Percentiles rank a stretch among this genome's conserved stretches.
Conservation (phyloP, 139 green algal species). For the Micractinium conductrix region DNA sequence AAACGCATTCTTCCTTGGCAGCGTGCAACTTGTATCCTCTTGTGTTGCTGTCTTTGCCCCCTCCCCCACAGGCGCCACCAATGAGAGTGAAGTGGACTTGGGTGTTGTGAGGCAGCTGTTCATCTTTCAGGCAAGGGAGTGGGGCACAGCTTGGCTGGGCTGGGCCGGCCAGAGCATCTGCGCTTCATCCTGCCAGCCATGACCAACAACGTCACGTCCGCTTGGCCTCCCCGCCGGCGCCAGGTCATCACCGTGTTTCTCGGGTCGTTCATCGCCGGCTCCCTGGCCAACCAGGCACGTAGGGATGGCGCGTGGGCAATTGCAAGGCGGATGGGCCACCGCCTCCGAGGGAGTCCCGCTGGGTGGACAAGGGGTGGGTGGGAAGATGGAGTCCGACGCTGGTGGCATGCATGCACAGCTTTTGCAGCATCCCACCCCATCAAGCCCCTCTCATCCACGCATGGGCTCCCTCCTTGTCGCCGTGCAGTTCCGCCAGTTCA, state of each 20-base stretch:
- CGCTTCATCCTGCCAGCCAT: not conserved
- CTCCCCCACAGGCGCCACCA: constrained; percentile 47
- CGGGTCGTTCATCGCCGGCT: constrained; percentile 59
- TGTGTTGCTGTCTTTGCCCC: not conserved
- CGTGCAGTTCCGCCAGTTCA: not conserved
- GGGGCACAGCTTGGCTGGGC: not conserved
- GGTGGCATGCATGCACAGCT: not conserved
- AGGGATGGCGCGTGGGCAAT: not conserved
- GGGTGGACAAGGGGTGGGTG: not conserved
- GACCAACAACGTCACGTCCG: not conserved
- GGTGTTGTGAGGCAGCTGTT: constrained; percentile 55
- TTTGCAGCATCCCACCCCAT: not conserved
- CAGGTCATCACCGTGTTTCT: constrained; percentile 80
- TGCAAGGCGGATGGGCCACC: not conserved
- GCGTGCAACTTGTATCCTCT: no score
- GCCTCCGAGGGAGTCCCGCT: not conserved
- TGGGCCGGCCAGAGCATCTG: not conserved
- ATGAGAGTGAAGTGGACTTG: constrained; percentile 59
- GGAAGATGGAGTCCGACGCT: not conserved
- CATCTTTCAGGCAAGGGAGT: constrained; percentile 53
- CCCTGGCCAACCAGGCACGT: constrained; percentile 37
- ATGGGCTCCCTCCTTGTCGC: not conserved
- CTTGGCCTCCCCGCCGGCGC: not conserved
- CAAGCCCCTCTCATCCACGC: no score
- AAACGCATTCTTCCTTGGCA: no score